phyloP scores from a whole-genome alignment of 257 asterid species.

The Capsicum rhomboideum region DNA sequence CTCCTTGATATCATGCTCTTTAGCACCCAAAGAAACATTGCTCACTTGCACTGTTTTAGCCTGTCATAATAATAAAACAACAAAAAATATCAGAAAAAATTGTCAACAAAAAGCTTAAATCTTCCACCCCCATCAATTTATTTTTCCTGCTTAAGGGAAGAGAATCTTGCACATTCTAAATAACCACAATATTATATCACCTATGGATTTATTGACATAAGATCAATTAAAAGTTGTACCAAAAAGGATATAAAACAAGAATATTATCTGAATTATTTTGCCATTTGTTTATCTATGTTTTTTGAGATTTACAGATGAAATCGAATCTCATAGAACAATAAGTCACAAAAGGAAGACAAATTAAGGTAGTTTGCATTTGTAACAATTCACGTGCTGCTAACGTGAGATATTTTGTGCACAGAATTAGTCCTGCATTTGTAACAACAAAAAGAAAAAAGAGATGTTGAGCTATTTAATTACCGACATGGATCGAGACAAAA shows the following conservation, averaged over 20 bases:
- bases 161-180: neutral
- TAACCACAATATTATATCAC: neutral
- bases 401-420: too few relatives aligned
- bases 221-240: neutral
- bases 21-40: constrained; percentile 56
- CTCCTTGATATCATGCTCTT: constrained; percentile 54
- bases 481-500: neutral
- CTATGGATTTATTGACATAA: neutral
- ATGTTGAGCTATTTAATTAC: neutral
- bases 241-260: neutral
- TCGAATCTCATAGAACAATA: neutral
- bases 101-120: neutral
- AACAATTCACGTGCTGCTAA: too few relatives aligned
- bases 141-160: neutral
- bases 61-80: constrained; percentile 15
- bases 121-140: too few relatives aligned
- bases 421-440: neutral
- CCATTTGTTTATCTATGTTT: neutral
- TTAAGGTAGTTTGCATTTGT: too few relatives aligned
- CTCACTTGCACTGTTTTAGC: constrained; percentile 52
- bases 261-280: neutral
- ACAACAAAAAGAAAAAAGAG: neutral
- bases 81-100: neutral
- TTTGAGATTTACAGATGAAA: neutral
- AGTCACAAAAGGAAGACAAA: neutral